Conservation (phyloP, 1,284 basidiomycete species). For the Austroboletus olivaceoglutinosus region DNA sequence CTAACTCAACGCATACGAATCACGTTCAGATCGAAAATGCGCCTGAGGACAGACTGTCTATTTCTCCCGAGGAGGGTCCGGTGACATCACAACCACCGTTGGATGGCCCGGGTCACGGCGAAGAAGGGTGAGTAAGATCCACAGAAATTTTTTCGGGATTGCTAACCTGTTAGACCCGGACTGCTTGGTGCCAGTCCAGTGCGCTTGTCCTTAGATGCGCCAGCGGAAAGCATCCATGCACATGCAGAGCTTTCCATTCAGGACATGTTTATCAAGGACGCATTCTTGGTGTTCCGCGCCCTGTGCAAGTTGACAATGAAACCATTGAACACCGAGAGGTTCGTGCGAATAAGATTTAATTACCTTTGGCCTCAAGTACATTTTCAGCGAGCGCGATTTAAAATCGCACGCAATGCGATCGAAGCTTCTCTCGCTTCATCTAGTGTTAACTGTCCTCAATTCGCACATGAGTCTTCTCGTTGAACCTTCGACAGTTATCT, state of each 20-base stretch:
- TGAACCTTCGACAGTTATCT: conserved; percentile 82
- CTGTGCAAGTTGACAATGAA: conserved; percentile 99
- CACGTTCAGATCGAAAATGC: conserved; percentile 3
- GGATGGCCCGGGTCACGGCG: conserved; percentile 6
- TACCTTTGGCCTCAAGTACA: conserved; percentile 7
- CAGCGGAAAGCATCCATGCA: conserved; percentile 14
- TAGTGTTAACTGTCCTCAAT: conserved; percentile 89
- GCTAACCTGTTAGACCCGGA: conserved; percentile 10
- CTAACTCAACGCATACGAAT: conserved; percentile 1
- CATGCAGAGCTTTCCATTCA: conserved; percentile 50
- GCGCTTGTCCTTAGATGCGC: conserved; percentile 9
- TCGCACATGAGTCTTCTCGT: conserved; percentile 89
- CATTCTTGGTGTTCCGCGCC: conserved; percentile 93
- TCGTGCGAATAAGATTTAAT: conserved; percentile 17
- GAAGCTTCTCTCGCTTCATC: conserved; percentile 88
- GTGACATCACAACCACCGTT: not conserved
- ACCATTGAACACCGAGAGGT: conserved; percentile 90
- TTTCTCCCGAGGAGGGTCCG: conserved; percentile 1
- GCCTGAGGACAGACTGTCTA: conserved; percentile 2
- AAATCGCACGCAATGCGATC: conserved; percentile 96
- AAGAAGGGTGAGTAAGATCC: conserved; percentile 25
- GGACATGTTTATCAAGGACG: conserved; percentile 92
- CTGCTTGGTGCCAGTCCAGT: conserved; percentile 6
- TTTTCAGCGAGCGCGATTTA: conserved; percentile 79
- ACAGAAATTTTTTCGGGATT: not conserved